Percentiles rank a stretch among this genome's conserved stretches.
Evolutionary conservation across 1,139 yeast species (phyloP).

Genomic region (Candida sp.): DNA sequence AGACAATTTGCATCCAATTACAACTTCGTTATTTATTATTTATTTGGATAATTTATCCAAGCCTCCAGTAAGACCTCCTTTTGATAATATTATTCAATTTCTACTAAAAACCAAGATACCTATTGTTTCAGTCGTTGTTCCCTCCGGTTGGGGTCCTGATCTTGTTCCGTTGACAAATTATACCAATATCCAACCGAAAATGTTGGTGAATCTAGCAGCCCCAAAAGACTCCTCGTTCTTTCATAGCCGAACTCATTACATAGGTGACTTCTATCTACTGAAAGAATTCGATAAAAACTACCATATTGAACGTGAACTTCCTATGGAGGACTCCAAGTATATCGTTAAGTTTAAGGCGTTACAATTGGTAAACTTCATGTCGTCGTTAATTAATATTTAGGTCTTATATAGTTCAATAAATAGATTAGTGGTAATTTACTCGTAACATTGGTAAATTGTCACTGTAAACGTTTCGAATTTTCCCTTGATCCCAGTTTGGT

Average conservation of each 20-base stretch:
- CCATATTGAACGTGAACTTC: too few species aligned
- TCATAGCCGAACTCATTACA: too few species aligned
- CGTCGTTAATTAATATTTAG: not conserved
- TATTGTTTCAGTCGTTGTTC: conserved; percentile 82
- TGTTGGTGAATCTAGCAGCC: conserved; percentile 82
- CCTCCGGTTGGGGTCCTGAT: conserved; percentile 98
- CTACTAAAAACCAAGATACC: conserved; percentile 45
- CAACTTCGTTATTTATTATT: too few species aligned
- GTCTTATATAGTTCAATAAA: not conserved
- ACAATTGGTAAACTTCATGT: not conserved
- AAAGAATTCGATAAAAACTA: too few species aligned
- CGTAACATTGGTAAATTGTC: not conserved
- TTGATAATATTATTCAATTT: conserved; percentile 51
- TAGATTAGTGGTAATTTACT: not conserved
- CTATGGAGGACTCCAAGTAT: too few species aligned
- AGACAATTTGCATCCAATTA: too few species aligned
- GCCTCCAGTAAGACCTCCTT: too few species aligned
- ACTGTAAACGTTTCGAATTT: not conserved
- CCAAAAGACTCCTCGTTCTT: conserved; percentile 96
- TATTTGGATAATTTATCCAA: too few species aligned
- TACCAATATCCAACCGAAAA: conserved; percentile 52
- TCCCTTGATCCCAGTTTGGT: not conserved
- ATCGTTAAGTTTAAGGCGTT: too few species aligned
- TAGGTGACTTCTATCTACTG: too few species aligned
- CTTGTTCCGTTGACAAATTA: conserved; percentile 54